Evolutionary conservation across 2,329 filamentous ascomycete genomes (phyloP).

Genomic region (Trichoderma koningii): DNA sequence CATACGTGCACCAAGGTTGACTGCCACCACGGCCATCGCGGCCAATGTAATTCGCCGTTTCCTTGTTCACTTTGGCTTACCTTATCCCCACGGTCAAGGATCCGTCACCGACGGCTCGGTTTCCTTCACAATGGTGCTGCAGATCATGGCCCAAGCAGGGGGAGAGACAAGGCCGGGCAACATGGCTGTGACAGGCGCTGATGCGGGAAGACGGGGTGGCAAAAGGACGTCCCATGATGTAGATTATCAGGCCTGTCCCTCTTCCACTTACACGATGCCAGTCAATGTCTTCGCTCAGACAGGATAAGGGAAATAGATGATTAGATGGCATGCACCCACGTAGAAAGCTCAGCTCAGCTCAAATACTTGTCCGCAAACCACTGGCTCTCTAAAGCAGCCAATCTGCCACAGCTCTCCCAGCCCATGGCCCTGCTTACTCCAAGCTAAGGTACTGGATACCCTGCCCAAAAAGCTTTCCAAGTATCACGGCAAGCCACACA

Average conservation of each 20-base stretch:
- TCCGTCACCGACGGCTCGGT: slow-evolving; percentile 21
- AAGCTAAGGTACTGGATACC: background rate
- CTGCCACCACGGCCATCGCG: background rate
- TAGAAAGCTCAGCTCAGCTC: background rate
- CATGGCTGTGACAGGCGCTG: background rate
- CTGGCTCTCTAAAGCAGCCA: background rate
- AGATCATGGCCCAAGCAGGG: slow-evolving; percentile 9
- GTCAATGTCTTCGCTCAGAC: no score
- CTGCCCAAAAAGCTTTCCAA: background rate
- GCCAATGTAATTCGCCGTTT: background rate
- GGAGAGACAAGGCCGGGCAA: background rate
- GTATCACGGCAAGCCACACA: no score
- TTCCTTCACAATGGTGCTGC: background rate
- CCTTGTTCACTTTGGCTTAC: background rate
- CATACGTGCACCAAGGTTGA: background rate
- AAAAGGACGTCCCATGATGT: no score
- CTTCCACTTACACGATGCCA: no score
- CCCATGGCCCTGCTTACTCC: background rate
- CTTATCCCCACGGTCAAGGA: background rate
- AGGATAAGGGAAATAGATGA: no score
- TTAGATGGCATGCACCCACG: background rate
- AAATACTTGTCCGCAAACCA: background rate
- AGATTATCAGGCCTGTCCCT: no score
- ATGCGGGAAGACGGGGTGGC: background rate
- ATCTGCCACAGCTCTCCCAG: background rate